Conservation (phyloP, 768 basidiomycete species). For the Psilocybe cubensis region DNA sequence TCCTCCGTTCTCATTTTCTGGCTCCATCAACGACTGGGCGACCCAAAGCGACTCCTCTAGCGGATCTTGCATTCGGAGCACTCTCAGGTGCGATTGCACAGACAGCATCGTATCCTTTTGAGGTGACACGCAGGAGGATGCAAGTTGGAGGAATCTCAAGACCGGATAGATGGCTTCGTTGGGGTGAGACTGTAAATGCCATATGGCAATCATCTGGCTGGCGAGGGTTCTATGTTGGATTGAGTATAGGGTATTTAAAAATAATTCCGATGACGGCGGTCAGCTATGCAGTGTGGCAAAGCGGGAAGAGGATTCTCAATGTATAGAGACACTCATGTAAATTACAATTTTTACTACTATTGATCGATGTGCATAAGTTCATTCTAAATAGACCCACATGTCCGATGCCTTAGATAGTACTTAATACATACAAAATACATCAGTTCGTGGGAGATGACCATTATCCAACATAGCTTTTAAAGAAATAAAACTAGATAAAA, state of each 20-base stretch:
- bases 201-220: constrained; percentile 75
- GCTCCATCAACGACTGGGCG: constrained; percentile 43
- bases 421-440: too few species aligned
- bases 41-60: constrained; percentile 44
- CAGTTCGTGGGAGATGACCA: background rate
- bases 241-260: constrained; percentile 92
- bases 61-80: constrained; percentile 85
- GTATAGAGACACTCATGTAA: constrained; percentile 30
- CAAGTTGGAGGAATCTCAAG: constrained; percentile 88
- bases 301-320: constrained; percentile 60
- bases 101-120: constrained; percentile 93
- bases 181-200: constrained; percentile 72
- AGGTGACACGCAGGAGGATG: constrained; percentile 90
- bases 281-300: constrained; percentile 90
- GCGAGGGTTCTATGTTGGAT: constrained; percentile 90
- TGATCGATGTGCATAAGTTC: background rate
- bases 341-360: background rate
- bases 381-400: too few species aligned
- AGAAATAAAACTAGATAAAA: too few species aligned
- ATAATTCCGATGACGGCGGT: constrained; percentile 96
- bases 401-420: too few species aligned
- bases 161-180: constrained; percentile 78
- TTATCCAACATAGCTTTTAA: too few species aligned
- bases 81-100: constrained; percentile 85
- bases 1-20: constrained; percentile 62